Conservation (phyloP, 352 stramenopile species). For the Pythium folliculosum region DNA sequence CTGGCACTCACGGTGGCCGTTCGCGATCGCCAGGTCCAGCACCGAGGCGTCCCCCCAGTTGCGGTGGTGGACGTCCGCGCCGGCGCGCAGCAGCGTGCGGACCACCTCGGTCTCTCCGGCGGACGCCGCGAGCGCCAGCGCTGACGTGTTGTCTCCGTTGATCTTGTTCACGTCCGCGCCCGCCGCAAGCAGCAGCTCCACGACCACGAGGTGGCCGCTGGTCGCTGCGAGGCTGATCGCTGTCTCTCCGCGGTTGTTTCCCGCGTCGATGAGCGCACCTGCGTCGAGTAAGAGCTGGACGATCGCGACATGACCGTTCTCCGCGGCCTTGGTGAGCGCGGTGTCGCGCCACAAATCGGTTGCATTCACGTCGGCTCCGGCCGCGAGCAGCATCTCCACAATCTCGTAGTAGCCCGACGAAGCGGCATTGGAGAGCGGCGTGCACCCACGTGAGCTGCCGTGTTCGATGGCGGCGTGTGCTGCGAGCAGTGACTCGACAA, state of each 20-base stretch:
- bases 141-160: not conserved
- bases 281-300: not conserved
- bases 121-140: not conserved
- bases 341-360: not conserved
- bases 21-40: not conserved
- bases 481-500: not conserved
- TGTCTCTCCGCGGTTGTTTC: no score
- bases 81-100: not conserved
- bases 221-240: no score
- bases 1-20: not conserved
- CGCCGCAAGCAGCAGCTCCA: constrained; percentile 2
- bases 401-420: not conserved
- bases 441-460: not conserved
- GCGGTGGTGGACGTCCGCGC: not conserved
- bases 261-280: not conserved
- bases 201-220: not conserved
- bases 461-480: not conserved
- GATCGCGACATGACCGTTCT: not conserved
- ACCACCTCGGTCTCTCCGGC: not conserved
- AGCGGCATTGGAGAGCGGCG: not conserved
- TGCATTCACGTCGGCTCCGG: not conserved
- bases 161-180: constrained; percentile 2
- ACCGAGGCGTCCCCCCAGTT: not conserved
- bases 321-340: not conserved
- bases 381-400: not conserved